Conservation (phyloP, 441 rosid species). For the Rhodomyrtus psidioides region DNA sequence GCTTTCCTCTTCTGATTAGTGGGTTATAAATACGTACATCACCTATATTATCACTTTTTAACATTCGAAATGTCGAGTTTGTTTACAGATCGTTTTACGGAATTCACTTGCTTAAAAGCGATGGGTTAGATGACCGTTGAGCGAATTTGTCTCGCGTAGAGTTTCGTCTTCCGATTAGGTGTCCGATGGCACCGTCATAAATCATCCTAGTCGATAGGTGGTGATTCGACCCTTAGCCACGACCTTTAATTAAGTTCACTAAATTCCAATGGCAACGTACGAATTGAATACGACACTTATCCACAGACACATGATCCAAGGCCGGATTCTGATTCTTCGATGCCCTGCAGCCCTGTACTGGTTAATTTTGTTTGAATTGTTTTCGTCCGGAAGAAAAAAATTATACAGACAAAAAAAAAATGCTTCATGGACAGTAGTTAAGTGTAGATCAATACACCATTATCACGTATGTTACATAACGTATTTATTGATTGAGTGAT, state of each 20-base stretch:
- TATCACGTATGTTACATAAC: too few relatives aligned
- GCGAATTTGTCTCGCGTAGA: background rate
- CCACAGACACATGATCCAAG: background rate
- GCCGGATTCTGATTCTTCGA: background rate
- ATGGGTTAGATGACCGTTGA: background rate
- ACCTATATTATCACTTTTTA: background rate
- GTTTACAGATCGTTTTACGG: background rate
- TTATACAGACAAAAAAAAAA: too few relatives aligned
- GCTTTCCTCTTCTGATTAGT: background rate
- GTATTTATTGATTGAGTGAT: too few relatives aligned
- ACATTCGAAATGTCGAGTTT: background rate
- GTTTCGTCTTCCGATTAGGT: background rate
- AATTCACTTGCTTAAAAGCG: background rate
- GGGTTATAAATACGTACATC: background rate
- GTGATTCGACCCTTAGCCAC: background rate
- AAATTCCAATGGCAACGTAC: background rate
- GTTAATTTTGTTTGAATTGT: too few relatives aligned
- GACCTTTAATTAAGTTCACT: background rate
- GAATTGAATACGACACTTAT: background rate
- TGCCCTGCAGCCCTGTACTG: too few relatives aligned
- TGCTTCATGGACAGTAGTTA: fast-evolving
- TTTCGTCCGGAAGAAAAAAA: background rate
- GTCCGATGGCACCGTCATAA: background rate
- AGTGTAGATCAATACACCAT: fast-evolving
- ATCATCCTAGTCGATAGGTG: background rate